Conservation (phyloP, 352 stramenopile species). For the Globisporangium spinosum region DNA sequence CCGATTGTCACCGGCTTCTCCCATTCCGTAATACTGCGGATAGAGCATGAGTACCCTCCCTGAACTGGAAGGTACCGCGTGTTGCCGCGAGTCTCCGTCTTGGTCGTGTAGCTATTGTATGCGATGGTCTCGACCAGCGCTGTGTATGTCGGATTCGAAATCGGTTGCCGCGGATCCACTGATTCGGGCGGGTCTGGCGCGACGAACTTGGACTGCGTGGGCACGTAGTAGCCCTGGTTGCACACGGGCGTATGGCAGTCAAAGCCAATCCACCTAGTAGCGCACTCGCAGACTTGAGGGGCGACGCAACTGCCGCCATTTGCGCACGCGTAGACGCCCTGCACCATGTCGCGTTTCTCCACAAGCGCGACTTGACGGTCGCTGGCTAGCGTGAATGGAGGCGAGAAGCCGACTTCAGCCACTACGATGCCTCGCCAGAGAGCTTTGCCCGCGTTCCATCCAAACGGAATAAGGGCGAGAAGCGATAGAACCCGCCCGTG, state of each 20-base stretch:
- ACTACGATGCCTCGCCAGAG: conserved; percentile 62
- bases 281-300: conserved; percentile 91
- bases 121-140: conserved; percentile 49
- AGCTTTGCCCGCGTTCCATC: conserved; percentile 62
- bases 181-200: conserved; percentile 52
- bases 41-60: conserved; percentile 94
- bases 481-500: conserved; percentile 76
- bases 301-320: conserved; percentile 91
- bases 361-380: conserved; percentile 92
- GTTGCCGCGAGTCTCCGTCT: conserved; percentile 32
- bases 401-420: conserved; percentile 41
- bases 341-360: conserved; percentile 73
- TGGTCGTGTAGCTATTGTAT: conserved; percentile 44
- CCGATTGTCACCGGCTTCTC: conserved; percentile 80
- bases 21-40: conserved; percentile 92
- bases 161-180: conserved; percentile 41
- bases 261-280: conserved; percentile 92
- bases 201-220: conserved; percentile 74
- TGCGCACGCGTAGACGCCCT: conserved; percentile 94
- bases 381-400: conserved; percentile 51
- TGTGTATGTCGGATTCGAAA: conserved; percentile 63
- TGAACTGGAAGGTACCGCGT: conserved; percentile 70
- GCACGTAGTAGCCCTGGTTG: conserved; percentile 91
- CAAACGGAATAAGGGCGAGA: conserved; percentile 80
- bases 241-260: conserved; percentile 95